Conservation (phyloP, 805 yeast species). For the Tetrapisispora namnaoensis region DNA sequence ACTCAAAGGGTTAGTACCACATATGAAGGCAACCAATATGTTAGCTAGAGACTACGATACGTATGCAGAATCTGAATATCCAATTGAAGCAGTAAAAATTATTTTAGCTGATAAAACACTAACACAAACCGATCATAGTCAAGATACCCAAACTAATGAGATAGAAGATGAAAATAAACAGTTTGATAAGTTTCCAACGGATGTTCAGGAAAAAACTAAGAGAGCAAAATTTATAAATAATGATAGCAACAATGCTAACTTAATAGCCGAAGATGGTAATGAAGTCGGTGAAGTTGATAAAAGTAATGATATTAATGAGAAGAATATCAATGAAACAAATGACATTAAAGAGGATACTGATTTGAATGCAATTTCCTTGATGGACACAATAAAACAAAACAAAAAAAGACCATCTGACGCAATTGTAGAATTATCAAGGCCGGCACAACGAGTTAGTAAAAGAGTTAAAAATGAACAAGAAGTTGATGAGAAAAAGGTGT, state of each 20-base stretch:
- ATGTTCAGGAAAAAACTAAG: no score
- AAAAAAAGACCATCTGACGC: conserved; percentile 11
- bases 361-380: no score
- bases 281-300: background rate
- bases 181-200: no score
- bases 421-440: conserved; percentile 11
- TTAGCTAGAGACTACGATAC: conserved; percentile 39
- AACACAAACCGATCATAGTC: background rate
- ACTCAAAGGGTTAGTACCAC: conserved; percentile 28
- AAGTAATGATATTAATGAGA: background rate
- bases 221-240: no score
- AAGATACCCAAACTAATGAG: background rate
- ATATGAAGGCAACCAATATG: conserved; percentile 27
- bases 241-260: background rate
- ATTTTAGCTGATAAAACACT: conserved; percentile 9
- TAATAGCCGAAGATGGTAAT: background rate
- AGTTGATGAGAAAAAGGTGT: conserved; percentile 6
- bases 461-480: conserved; percentile 29
- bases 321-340: background rate
- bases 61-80: conserved; percentile 39
- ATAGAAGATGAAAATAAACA: conserved; percentile 1
- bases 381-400: background rate
- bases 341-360: background rate
- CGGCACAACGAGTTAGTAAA: conserved; percentile 33
- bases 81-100: conserved; percentile 38